phyloP scores from a whole-genome alignment of 2,329 filamentous ascomycete species.

The Scedosporium dehoogii region DNA sequence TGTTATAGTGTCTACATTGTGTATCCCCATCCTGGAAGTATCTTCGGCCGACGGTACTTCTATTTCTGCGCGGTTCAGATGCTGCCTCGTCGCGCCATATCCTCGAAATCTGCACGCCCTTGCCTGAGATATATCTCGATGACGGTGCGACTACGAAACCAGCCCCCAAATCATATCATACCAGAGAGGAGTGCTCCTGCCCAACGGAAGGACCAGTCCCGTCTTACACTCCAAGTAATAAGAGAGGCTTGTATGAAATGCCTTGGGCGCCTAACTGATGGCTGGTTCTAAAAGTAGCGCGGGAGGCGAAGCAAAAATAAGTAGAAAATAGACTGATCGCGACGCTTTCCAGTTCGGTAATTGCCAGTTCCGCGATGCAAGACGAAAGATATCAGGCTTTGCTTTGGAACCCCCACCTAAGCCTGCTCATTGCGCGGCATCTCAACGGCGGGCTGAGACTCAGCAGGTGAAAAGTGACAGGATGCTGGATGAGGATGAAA shows the following conservation, averaged over 20 bases:
- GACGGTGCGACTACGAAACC: not conserved
- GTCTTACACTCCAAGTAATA: not conserved
- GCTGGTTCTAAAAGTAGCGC: not conserved
- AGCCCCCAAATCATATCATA: not conserved
- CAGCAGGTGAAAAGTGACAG: not conserved
- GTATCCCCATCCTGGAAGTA: not conserved
- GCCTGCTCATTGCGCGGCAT: not conserved
- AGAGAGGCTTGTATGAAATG: not conserved
- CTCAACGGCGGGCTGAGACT: not conserved
- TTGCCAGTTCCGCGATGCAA: not conserved
- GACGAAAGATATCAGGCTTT: no score
- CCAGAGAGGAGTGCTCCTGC: not conserved
- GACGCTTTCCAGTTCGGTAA: not conserved
- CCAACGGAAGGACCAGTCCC: not conserved
- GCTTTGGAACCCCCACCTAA: not conserved
- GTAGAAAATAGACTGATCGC: not conserved
- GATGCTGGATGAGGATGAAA: no score
- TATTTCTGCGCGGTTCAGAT: not conserved
- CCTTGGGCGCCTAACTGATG: not conserved
- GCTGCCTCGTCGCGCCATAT: not conserved
- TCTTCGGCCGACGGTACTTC: not conserved
- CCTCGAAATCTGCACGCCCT: not conserved
- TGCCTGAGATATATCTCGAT: not conserved
- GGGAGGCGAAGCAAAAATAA: not conserved
- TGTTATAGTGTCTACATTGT: not conserved